A percentile compares a stretch with the other conserved stretches of the same genome.
Evolutionary conservation across 1,284 basidiomycete species (phyloP).

Genomic region (Microbotryum silenes-acaulis): DNA sequence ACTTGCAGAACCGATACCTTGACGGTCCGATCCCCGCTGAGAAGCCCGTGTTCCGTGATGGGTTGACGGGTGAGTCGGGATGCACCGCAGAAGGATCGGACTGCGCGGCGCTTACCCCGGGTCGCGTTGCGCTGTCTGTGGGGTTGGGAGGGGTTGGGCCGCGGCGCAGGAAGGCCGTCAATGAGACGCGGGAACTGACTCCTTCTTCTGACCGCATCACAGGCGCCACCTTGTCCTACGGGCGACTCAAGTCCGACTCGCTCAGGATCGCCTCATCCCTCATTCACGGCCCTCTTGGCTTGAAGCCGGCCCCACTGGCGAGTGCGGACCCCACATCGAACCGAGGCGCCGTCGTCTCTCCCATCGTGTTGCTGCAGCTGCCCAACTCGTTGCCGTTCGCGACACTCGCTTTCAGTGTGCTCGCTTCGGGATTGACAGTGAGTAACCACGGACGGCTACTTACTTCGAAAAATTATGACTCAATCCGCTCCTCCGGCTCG

Average conservation of each 20-base stretch:
- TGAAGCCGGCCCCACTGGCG: constrained; percentile 13
- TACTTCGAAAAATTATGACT: too few relatives aligned
- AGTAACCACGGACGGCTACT: neutral
- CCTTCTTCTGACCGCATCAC: neutral
- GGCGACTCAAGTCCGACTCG: constrained; percentile 21
- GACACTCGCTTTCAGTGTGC: constrained; percentile 38
- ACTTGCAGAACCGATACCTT: constrained; percentile 13
- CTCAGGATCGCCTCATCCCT: constrained; percentile 25
- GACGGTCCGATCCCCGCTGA: constrained; percentile 14
- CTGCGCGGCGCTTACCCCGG: neutral
- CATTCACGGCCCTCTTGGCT: constrained; percentile 12
- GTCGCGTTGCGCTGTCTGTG: neutral
- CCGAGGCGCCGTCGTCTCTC: constrained; percentile 31
- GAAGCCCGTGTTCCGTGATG: constrained; percentile 25
- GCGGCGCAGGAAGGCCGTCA: neutral
- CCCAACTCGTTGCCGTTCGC: constrained; percentile 42
- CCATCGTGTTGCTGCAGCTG: constrained; percentile 41
- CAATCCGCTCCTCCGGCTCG: neutral
- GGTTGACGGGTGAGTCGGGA: constrained; percentile 17
- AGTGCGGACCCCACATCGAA: constrained; percentile 17
- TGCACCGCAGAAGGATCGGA: too few relatives aligned
- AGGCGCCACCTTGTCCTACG: constrained; percentile 22
- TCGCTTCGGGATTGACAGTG: constrained; percentile 33
- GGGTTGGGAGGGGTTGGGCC: neutral
- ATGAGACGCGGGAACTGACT: neutral